phyloP scores from a whole-genome alignment of 208 protist genomes.

The Trypanosoma theileri region DNA sequence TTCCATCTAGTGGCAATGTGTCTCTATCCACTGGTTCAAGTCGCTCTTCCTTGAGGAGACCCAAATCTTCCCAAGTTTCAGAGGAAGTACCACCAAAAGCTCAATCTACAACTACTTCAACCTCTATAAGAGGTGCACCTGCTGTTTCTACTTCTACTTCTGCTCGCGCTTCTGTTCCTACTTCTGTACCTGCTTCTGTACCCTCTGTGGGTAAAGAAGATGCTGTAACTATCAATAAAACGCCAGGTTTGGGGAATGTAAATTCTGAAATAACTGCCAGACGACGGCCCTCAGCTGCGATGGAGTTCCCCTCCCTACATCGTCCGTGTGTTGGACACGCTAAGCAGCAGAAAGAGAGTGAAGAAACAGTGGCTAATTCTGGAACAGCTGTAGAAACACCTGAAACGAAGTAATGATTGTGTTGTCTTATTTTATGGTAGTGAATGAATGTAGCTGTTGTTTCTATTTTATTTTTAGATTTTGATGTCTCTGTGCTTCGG shows the following conservation, averaged over 20 bases:
- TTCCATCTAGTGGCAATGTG: no score
- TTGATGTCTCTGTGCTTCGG: no score
- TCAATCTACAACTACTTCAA: no score
- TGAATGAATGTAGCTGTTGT: background rate
- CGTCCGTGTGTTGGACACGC: conserved; percentile 6
- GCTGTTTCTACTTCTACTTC: no score
- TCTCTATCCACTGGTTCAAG: no score
- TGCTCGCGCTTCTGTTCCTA: no score
- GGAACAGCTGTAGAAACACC: background rate
- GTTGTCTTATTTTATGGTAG: background rate
- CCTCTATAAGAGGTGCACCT: no score
- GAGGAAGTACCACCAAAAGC: no score
- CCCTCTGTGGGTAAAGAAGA: background rate
- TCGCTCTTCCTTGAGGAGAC: no score
- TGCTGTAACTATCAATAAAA: no score
- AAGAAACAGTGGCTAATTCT: background rate
- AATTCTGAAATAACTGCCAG: background rate
- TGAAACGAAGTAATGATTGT: background rate
- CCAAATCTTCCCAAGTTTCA: no score
- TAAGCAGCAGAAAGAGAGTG: background rate
- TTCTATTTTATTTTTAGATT: conserved; percentile 9
- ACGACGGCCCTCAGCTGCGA: conserved; percentile 8
- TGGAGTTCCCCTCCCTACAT: conserved; percentile 27
- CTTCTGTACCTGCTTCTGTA: no score
- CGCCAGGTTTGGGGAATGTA: background rate